These are phyloP conservation scores for Panellus pusillus DNA, from an alignment of 768 basidiomycete species.

Conservation along the genomic window DNA sequence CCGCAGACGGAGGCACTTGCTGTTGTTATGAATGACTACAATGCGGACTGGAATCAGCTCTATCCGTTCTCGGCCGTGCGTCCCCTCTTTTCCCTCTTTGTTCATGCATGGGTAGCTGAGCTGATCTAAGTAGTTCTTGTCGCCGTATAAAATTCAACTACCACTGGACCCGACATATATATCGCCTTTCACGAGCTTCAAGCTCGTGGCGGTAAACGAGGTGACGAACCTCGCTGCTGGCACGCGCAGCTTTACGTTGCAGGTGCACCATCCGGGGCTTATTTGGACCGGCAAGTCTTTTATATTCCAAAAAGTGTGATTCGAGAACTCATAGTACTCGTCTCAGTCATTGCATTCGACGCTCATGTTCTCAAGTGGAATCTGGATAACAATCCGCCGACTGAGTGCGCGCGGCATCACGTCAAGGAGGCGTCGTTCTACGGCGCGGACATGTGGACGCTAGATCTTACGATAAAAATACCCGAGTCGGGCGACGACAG, in stretches of 20 bases:
- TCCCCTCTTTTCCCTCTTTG: conserved; percentile 2
- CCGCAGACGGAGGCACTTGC: conserved; percentile 39
- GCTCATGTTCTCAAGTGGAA: conserved; percentile 88
- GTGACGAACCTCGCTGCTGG: conserved; percentile 53
- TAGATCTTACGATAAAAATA: conserved; percentile 71
- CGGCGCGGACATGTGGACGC: conserved; percentile 66
- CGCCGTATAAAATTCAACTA: conserved; percentile 77
- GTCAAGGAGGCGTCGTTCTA: conserved; percentile 92
- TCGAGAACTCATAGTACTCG: neutral
- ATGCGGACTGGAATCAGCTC: conserved; percentile 85
- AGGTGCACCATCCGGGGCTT: conserved; percentile 73
- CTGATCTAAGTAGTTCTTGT: conserved; percentile 62
- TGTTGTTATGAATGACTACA: conserved; percentile 71
- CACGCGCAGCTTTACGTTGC: conserved; percentile 68
- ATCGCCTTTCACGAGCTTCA: conserved; percentile 56
- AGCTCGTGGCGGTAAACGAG: conserved; percentile 59
- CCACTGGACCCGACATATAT: conserved; percentile 46
- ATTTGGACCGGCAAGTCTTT: conserved; percentile 75
- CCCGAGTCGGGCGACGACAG: conserved; percentile 31
- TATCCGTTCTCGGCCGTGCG: conserved; percentile 79
- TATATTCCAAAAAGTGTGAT: neutral
- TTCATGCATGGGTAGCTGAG: neutral
- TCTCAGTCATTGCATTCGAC: conserved; percentile 80
- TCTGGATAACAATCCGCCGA: conserved; percentile 75
- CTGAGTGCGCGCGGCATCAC: conserved; percentile 77